These are phyloP conservation scores for Geotrichum citri-aurantii DNA, from an alignment of 1,139 yeast genomes.

Conservation along the genomic window DNA sequence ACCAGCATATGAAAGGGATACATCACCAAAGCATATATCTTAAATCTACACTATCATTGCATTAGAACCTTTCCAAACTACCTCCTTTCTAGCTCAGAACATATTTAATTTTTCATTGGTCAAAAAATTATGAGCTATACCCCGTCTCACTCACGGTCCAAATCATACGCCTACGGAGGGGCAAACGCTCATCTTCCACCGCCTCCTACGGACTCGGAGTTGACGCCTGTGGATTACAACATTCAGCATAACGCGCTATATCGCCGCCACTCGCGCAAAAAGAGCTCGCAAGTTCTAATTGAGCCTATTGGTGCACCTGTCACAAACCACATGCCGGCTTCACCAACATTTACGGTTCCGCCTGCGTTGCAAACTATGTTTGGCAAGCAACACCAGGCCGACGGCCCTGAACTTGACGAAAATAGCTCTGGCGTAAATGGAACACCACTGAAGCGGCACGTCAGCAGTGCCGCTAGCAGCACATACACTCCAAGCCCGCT, in stretches of 20 bases:
- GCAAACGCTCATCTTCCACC: conserved; percentile 8
- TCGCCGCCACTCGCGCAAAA: conserved; percentile 34
- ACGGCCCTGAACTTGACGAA: background rate
- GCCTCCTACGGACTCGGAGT: conserved; percentile 16
- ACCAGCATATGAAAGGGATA: background rate
- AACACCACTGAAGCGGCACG: conserved; percentile 2
- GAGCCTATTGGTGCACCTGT: conserved; percentile 29
- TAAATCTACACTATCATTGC: background rate
- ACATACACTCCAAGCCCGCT: background rate
- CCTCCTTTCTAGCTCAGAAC: background rate
- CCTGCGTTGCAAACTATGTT: conserved; percentile 17
- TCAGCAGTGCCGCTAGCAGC: conserved; percentile 7
- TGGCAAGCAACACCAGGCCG: conserved; percentile 1
- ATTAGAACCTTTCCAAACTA: background rate
- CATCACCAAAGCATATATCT: background rate
- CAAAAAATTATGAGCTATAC: conserved; percentile 12
- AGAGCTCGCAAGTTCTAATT: conserved; percentile 34
- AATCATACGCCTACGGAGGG: conserved; percentile 10
- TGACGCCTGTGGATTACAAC: conserved; percentile 13
- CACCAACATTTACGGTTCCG: conserved; percentile 18
- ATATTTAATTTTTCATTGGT: too few species aligned
- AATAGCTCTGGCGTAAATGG: background rate
- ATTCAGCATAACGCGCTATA: conserved; percentile 20
- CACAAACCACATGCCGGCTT: conserved; percentile 18
- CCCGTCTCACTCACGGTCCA: conserved; percentile 17